phyloP scores from a whole-genome alignment of 1,284 basidiomycete species.

The Pseudomicrostroma phylloplanum region DNA sequence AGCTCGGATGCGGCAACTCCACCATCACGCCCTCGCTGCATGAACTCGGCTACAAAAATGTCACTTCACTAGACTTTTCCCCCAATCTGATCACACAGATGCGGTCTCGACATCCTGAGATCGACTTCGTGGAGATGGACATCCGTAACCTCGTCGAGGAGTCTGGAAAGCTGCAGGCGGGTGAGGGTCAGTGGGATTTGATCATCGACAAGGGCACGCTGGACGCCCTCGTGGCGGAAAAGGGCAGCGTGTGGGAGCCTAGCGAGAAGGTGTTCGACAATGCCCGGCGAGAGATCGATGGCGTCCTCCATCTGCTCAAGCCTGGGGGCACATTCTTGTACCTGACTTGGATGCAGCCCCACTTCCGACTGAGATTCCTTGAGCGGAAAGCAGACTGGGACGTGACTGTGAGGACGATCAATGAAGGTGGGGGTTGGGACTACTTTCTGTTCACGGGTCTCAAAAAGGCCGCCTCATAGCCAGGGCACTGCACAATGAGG shows the following conservation, averaged over 20 bases:
- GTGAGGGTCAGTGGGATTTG: conserved; percentile 28
- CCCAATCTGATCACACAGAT: conserved; percentile 34
- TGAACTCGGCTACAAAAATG: background rate
- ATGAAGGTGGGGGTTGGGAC: background rate
- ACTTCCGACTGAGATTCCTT: conserved; percentile 36
- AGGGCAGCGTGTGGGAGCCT: conserved; percentile 37
- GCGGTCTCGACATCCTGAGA: conserved; percentile 21
- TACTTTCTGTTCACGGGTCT: background rate
- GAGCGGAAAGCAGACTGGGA: conserved; percentile 15
- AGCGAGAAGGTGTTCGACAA: conserved; percentile 23
- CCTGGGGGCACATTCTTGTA: conserved; percentile 32
- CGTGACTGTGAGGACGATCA: background rate
- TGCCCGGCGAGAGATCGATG: conserved; percentile 32
- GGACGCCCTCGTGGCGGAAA: conserved; percentile 49
- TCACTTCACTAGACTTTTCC: conserved; percentile 31
- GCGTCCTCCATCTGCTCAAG: conserved; percentile 36
- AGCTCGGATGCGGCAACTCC: conserved; percentile 46
- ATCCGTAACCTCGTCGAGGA: conserved; percentile 34
- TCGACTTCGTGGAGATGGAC: conserved; percentile 37
- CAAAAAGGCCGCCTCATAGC: background rate
- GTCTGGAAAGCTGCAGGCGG: conserved; percentile 21
- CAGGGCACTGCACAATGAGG: too few species aligned
- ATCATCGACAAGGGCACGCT: conserved; percentile 47
- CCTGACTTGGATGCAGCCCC: conserved; percentile 46
- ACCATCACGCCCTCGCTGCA: conserved; percentile 26